phyloP scores from a whole-genome alignment of 305 asterid genomes.

The Vinca major region DNA sequence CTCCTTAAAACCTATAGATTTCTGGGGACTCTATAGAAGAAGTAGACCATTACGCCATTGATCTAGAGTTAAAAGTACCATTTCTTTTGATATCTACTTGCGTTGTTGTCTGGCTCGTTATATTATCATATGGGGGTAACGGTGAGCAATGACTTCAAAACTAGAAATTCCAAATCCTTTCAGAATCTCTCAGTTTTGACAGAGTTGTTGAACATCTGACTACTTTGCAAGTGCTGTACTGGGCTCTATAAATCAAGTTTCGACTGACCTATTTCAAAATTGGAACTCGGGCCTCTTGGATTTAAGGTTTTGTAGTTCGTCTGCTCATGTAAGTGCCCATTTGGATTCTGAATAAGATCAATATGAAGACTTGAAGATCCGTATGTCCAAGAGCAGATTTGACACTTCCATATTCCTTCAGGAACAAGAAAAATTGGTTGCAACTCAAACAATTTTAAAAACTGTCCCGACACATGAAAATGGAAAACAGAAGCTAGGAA shows the following conservation, averaged over 20 bases:
- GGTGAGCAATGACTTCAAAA: conserved; percentile 4
- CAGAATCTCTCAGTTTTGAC: conserved; percentile 2
- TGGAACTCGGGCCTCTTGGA: conserved; percentile 20
- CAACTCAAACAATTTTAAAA: conserved; percentile 13
- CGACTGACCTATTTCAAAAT: conserved; percentile 59
- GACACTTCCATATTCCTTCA: conserved; percentile 97
- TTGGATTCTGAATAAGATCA: conserved; percentile 53
- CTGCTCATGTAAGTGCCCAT: conserved; percentile 50
- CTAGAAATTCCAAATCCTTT: neutral
- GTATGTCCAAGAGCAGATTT: conserved; percentile 76
- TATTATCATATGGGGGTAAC: conserved; percentile 2
- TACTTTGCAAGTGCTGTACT: conserved; percentile 4
- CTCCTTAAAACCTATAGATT: neutral
- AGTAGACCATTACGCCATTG: neutral
- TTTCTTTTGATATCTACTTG: neutral
- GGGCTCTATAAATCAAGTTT: conserved; percentile 18
- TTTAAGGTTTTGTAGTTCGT: conserved; percentile 50
- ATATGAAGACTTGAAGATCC: conserved; percentile 44
- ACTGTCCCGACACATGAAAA: conserved; percentile 10
- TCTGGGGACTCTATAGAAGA: neutral
- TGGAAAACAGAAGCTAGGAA: neutral
- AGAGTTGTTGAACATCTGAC: conserved; percentile 13
- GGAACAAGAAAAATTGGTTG: conserved; percentile 26
- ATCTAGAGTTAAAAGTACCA: neutral
- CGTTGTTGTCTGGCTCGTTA: neutral